These are phyloP conservation scores for Trametes coccinea DNA, from an alignment of 768 basidiomycete species.

Conservation along the genomic window DNA sequence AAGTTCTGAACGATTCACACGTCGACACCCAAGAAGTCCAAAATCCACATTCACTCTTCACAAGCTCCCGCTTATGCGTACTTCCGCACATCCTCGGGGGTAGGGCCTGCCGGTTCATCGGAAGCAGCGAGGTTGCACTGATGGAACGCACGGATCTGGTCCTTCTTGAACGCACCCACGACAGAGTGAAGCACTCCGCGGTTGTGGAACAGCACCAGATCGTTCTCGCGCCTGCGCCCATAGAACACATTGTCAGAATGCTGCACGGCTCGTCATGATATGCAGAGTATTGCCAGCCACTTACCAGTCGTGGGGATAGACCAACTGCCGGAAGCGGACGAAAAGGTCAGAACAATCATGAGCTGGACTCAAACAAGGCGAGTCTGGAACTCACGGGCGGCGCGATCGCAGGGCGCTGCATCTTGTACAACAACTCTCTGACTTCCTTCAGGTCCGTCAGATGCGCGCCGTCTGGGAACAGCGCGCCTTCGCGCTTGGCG, in stretches of 20 bases:
- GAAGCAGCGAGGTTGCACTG: constrained; percentile 88
- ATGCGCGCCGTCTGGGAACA: constrained; percentile 83
- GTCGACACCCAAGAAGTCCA: too few relatives aligned
- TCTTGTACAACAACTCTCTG: constrained; percentile 73
- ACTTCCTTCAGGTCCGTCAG: constrained; percentile 73
- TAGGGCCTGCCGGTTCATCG: constrained; percentile 67
- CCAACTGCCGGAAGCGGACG: constrained; percentile 44
- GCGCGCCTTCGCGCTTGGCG: constrained; percentile 55
- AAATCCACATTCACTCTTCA: too few relatives aligned
- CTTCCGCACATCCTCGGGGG: constrained; percentile 58
- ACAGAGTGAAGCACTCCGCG: constrained; percentile 80
- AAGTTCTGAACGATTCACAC: too few relatives aligned
- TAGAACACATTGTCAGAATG: background rate
- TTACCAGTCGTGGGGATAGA: constrained; percentile 89
- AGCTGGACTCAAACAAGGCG: background rate
- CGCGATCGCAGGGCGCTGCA: constrained; percentile 89
- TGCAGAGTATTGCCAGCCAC: too few relatives aligned
- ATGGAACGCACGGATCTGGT: constrained; percentile 75
- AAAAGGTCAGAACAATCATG: constrained; percentile 5
- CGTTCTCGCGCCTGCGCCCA: constrained; percentile 50
- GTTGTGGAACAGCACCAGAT: constrained; percentile 86
- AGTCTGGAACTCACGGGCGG: constrained; percentile 52
- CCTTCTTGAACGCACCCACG: constrained; percentile 68
- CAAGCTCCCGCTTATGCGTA: constrained; percentile 44
- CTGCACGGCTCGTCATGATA: constrained; percentile 7